phyloP scores from a whole-genome alignment of 108 stramenopile genomes.

The Ochromonas danica region DNA sequence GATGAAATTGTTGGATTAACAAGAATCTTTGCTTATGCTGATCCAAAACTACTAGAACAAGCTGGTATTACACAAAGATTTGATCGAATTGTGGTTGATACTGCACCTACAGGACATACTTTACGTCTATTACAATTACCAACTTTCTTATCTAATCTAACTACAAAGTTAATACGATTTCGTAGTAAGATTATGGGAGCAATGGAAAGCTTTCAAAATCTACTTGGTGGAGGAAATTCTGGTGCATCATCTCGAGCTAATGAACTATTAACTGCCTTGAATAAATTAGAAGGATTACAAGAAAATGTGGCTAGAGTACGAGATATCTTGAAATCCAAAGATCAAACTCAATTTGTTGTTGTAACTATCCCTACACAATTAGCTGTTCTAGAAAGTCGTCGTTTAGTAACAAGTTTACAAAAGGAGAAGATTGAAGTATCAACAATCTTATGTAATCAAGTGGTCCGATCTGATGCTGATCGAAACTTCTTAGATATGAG shows the following conservation, averaged over 20 bases:
- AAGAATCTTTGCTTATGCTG: slow-evolving; percentile 68
- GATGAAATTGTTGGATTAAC: slow-evolving; percentile 86
- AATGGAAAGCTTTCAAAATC: background rate
- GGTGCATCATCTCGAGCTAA: too few relatives aligned
- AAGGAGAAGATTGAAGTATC: background rate
- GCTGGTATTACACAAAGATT: background rate
- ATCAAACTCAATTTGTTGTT: slow-evolving; percentile 70
- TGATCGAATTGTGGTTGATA: slow-evolving; percentile 30
- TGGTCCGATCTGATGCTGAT: background rate
- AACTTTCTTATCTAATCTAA: slow-evolving; percentile 38
- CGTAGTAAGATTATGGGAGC: background rate
- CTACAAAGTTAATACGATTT: background rate
- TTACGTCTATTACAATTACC: slow-evolving; percentile 38
- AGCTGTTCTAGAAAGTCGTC: slow-evolving; percentile 70
- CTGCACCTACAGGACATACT: slow-evolving; percentile 39
- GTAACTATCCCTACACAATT: slow-evolving; percentile 87
- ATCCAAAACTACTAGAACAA: slow-evolving; percentile 29
- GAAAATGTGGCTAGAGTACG: slow-evolving; percentile 58
- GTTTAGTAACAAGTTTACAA: slow-evolving; percentile 53
- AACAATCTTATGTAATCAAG: slow-evolving; percentile 24
- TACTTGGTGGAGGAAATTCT: background rate
- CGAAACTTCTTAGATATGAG: background rate
- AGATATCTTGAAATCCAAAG: slow-evolving; percentile 54
- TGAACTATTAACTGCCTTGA: slow-evolving; percentile 59
- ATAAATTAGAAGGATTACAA: slow-evolving; percentile 68